Base-by-base conservation (phyloP, 75 land plant species). In the Pinus albicaulis region DNA sequence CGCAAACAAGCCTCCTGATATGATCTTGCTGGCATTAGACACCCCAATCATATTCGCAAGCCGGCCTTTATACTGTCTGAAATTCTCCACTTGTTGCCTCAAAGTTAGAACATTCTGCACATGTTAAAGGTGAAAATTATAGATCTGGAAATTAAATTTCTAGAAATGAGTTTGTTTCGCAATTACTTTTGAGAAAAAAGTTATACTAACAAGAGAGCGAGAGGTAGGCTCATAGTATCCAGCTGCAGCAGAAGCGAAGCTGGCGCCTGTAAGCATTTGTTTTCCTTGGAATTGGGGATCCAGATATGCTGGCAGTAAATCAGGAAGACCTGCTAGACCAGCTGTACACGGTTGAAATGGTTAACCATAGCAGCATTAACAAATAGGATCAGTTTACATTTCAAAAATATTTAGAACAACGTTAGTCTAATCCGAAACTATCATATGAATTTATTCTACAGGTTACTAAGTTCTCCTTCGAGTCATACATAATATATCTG, bases 21-120 rank as follows among this genome's bases (percentile, higher is more conserved):
- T 22, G 16, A 92, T 86, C 14, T 75, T 36, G 11, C 59, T 60
- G 4, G 86, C 95, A 15, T 59, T 86, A 0, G 38, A 17, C 12
- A 25, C 48, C 12, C 98, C 98, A 0, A 78, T 88, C 36, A 82
- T 17, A 0, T 59, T 61, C 16, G 56, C 74, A 4, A 95, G 76
- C 78, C 84, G 80, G 4, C 28, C 64, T 80, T 87, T 84, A 74
- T 86, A 90, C 25, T 87, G 79, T 61, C 70, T 87, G 90, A 76
- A 95, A 82, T 88, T 79, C 22, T 76, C 71, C 20, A 89, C 61
- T 79, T 95, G 91, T 76, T 79, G 75, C 0, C 77, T 68, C 74
- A 92, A 72, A 17, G 91, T 64, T 28, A 88, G 60, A 22, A 87
- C 85, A 52, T 74, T 65, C 44, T 65, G n/a, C 48, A 36, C 19